A percentile compares a stretch with the other conserved stretches of the same genome.
Evolutionary conservation across 257 asterid species (phyloP).

Genomic region (Avicennia marina): DNA sequence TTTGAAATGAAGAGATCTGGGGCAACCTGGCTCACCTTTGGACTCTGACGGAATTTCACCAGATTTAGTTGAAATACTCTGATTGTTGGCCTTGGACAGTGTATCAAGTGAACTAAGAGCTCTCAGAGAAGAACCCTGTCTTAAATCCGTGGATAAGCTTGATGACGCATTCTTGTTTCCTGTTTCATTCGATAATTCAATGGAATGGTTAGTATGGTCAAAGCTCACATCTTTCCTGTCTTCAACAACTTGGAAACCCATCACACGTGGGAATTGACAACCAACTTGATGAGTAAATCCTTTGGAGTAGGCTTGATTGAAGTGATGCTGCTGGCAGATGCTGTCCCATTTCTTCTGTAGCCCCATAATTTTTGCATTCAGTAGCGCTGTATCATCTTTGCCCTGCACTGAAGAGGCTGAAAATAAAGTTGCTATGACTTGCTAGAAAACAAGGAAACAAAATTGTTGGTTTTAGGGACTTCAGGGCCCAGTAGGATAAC

Average conservation of each 20-base stretch:
- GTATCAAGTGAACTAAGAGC: constrained; percentile 26
- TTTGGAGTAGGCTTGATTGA: constrained; percentile 31
- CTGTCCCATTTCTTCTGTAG: constrained; percentile 66
- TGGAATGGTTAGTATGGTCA: constrained; percentile 18
- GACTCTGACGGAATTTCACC: constrained; percentile 22
- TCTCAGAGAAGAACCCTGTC: constrained; percentile 29
- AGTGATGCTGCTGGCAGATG: constrained; percentile 51
- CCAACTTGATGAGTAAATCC: constrained; percentile 19
- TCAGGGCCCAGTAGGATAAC: not conserved
- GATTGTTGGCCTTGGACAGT: constrained; percentile 21
- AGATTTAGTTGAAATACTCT: constrained; percentile 20
- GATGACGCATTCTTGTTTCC: constrained; percentile 27
- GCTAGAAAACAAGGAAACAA: not conserved
- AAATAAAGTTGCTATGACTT: constrained; percentile 40
- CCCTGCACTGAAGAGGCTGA: constrained; percentile 67
- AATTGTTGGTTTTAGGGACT: no score
- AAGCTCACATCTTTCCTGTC: constrained; percentile 28
- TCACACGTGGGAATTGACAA: constrained; percentile 36
- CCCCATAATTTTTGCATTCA: constrained; percentile 38
- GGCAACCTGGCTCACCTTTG: constrained; percentile 16
- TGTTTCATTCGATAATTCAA: constrained; percentile 31
- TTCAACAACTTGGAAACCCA: constrained; percentile 46
- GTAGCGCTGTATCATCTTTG: constrained; percentile 54
- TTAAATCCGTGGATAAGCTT: constrained; percentile 27
- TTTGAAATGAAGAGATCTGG: constrained; percentile 17